These are phyloP conservation scores for Auricularia auricula-judae DNA, from an alignment of 768 basidiomycete species.

Conservation along the genomic window DNA sequence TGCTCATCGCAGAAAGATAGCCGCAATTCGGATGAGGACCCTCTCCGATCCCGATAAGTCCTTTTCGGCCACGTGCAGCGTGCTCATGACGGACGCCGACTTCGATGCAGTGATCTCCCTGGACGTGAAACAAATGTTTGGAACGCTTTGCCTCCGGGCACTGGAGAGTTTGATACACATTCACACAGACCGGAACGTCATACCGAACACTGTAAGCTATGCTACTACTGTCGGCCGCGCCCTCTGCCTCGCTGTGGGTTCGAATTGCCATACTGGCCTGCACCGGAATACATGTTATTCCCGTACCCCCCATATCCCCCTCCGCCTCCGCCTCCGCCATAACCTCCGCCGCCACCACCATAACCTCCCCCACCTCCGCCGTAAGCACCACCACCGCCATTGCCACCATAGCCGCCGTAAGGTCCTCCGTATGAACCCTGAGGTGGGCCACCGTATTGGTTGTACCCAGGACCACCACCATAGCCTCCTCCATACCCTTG, in stretches of 20 bases:
- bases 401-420: constrained; percentile 6
- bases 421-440: neutral
- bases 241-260: neutral
- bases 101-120: too few relatives aligned
- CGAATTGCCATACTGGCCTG: constrained; percentile 19
- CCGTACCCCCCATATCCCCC: constrained; percentile 32
- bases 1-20: too few relatives aligned
- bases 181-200: neutral
- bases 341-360: constrained; percentile 14
- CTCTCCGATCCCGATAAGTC: too few relatives aligned
- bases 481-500: constrained; percentile 7
- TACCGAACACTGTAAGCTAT: neutral
- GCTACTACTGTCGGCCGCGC: neutral
- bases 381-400: too few relatives aligned
- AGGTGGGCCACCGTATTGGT: constrained; percentile 6
- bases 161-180: too few relatives aligned
- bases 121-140: too few relatives aligned
- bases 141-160: too few relatives aligned
- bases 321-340: constrained; percentile 15
- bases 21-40: too few relatives aligned
- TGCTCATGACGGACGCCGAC: too few relatives aligned
- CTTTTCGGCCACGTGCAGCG: too few relatives aligned
- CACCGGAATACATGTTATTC: constrained; percentile 2
- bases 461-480: constrained; percentile 9
- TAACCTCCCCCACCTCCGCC: constrained; percentile 22